Evolutionary conservation across 371 early-diverging fungal species (phyloP), one percentile per base, ranked within the genome.

Genomic region (Funneliformis caledonium): DNA sequence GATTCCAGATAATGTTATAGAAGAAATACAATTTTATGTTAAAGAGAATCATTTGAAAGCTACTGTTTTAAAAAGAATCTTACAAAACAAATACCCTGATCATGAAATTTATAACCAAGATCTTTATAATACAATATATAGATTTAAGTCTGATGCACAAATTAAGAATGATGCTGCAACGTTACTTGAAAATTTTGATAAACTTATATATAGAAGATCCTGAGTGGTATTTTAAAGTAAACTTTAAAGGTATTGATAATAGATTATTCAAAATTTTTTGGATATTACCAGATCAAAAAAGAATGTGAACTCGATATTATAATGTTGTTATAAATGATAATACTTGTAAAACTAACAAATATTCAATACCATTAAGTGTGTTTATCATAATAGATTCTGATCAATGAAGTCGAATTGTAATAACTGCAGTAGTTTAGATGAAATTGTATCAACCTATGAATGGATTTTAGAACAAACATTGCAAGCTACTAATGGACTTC

Each of bases 281-380:
- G 82, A 82, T 83, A 72, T 64, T 26, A 22, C 76, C 82, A 5
- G 4, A 22, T 12, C 81, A 83, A 68, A 43, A 60, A 5, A 5
- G 4, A 16, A 37, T 80, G 8, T 82, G 78, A 31, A 14, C 22
- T 12, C 75, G 80, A 1, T 83, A 81, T 33, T 52, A 81, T 26
- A 70, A 83, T 76, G 48, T 82, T 48, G 42, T 83, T 9, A 16
- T 83, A 4, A 82, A 68, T 56, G 70, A 82, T 61, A 82, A 83
- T 61, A 83, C 60, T 9, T 62, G 42, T 14, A 67, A 64, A 33
- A 82, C 79, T 4, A 83, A 81, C 59, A 33, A 82, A 4, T 78
- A 79, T 69, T 47, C 26, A 33, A 81, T 83, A 79, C 64, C 43
- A 10, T 22, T 83, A 2, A 75, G 22, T 9, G 72, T 64, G 2